phyloP scores from a whole-genome alignment of 345 rosid genomes.

The Brassica napus region DNA sequence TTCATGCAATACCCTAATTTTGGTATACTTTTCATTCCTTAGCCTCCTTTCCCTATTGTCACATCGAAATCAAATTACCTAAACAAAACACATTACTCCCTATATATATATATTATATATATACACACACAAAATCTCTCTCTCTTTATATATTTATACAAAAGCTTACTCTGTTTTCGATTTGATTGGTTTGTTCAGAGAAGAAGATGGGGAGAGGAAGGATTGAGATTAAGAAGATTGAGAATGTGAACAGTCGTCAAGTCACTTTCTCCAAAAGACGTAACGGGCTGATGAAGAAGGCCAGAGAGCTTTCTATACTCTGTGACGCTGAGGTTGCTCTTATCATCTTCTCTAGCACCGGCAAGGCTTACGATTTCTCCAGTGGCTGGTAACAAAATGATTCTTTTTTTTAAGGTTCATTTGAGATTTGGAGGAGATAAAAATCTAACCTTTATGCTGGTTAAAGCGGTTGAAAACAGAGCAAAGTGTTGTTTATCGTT shows the following conservation, averaged over 20 bases:
- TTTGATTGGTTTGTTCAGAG: not conserved
- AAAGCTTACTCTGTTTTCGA: not conserved
- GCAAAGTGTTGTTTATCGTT: not conserved
- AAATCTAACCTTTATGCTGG: not conserved
- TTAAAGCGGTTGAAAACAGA: constrained; percentile 20
- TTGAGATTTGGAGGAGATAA: not conserved
- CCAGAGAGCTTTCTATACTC: constrained; percentile 79
- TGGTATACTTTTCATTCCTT: constrained; percentile 35
- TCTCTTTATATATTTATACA: not conserved
- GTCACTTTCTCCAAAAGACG: constrained; percentile 95
- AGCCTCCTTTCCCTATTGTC: constrained; percentile 29
- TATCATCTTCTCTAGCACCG: constrained; percentile 87
- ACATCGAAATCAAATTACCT: constrained; percentile 1
- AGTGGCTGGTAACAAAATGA: constrained; percentile 53
- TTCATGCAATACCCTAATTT: constrained; percentile 37
- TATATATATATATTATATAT: not conserved
- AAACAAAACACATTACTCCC: constrained; percentile 15
- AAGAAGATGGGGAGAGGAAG: constrained; percentile 80
- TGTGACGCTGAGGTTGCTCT: constrained; percentile 93
- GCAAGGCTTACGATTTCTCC: constrained; percentile 78
- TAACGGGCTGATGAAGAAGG: constrained; percentile 81
- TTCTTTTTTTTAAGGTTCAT: not conserved
- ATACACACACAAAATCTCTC: constrained; percentile 2
- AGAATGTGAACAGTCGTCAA: constrained; percentile 94
- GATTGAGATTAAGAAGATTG: constrained; percentile 90